phyloP scores from a whole-genome alignment of 495 filamentous ascomycete species.

The Oidiodendron maius region DNA sequence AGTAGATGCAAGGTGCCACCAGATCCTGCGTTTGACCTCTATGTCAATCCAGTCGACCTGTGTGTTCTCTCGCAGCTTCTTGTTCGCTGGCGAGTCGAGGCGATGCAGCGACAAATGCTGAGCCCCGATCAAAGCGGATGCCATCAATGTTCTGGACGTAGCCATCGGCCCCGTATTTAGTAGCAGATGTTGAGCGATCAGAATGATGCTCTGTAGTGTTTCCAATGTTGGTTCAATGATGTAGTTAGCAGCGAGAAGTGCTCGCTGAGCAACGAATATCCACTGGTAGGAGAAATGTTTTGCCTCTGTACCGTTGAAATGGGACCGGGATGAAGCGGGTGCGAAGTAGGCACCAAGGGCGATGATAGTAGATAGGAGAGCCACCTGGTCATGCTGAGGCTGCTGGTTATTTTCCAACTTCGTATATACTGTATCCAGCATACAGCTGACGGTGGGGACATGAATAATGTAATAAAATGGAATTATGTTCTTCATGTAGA shows the following conservation, averaged over 20 bases:
- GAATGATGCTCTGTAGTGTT: conserved; percentile 12
- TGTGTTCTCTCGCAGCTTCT: conserved; percentile 5
- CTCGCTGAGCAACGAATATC: conserved; percentile 7
- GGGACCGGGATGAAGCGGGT: neutral
- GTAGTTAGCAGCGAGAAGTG: conserved; percentile 7
- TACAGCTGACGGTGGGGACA: conserved; percentile 8
- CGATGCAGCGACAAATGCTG: conserved; percentile 6
- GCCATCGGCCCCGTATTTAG: conserved; percentile 14
- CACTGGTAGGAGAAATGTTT: neutral
- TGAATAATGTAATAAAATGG: conserved; percentile 17
- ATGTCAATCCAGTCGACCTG: conserved; percentile 10
- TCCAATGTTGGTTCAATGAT: conserved; percentile 9
- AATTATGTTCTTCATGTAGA: conserved; percentile 5
- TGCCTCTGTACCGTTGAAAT: neutral
- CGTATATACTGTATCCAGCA: conserved; percentile 7
- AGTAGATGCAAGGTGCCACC: conserved; percentile 15
- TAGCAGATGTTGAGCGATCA: conserved; percentile 11
- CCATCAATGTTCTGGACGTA: conserved; percentile 3
- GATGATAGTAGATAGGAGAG: conserved; percentile 10
- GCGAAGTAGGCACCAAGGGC: conserved; percentile 12
- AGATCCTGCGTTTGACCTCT: conserved; percentile 11
- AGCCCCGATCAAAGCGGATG: conserved; percentile 1
- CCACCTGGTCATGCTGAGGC: conserved; percentile 3
- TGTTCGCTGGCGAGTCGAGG: conserved; percentile 11
- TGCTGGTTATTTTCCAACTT: conserved; percentile 1